A percentile compares a stretch with the other conserved stretches of the same genome.
These are phyloP conservation scores for Lactifluus pinguis DNA, from an alignment of 768 basidiomycete genomes.

Conservation along the genomic window DNA sequence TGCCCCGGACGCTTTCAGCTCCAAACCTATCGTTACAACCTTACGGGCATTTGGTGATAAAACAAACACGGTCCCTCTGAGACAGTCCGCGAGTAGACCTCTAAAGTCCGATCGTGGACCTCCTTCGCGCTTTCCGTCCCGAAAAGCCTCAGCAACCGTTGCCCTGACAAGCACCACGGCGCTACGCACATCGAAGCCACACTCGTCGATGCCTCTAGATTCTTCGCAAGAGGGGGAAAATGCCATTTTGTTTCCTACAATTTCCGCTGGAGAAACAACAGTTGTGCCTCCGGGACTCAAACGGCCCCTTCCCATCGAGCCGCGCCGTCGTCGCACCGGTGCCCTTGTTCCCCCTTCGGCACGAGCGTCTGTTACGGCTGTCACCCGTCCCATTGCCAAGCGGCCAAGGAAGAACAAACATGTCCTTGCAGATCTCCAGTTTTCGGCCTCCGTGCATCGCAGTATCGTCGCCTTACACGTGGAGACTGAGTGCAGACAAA, in stretches of 20 bases:
- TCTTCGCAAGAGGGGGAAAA: constrained; percentile 1
- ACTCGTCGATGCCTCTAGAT: not conserved
- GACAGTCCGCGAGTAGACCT: not conserved
- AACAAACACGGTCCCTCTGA: constrained; percentile 7
- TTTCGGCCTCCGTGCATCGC: constrained; percentile 17
- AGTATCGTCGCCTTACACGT: constrained; percentile 12
- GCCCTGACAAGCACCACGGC: constrained; percentile 15
- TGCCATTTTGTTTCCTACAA: constrained; percentile 3
- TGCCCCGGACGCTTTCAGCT: constrained; percentile 6
- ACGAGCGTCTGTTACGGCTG: not conserved
- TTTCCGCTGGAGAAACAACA: not conserved
- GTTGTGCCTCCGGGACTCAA: constrained; percentile 2
- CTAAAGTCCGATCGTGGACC: not conserved
- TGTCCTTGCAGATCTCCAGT: constrained; percentile 18
- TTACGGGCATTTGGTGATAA: constrained; percentile 13
- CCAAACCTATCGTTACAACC: constrained; percentile 5
- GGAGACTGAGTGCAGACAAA: not conserved
- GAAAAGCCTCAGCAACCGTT: constrained; percentile 15
- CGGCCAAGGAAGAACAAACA: constrained; percentile 18
- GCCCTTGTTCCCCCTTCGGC: constrained; percentile 11
- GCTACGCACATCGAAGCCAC: constrained; percentile 6
- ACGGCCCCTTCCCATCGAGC: constrained; percentile 9
- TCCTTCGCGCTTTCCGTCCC: constrained; percentile 9
- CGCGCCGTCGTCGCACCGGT: constrained; percentile 10
- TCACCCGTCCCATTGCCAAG: constrained; percentile 11